Conservation (phyloP, 179 eudicot genomes). For the Monotropa hypopitys region DNA sequence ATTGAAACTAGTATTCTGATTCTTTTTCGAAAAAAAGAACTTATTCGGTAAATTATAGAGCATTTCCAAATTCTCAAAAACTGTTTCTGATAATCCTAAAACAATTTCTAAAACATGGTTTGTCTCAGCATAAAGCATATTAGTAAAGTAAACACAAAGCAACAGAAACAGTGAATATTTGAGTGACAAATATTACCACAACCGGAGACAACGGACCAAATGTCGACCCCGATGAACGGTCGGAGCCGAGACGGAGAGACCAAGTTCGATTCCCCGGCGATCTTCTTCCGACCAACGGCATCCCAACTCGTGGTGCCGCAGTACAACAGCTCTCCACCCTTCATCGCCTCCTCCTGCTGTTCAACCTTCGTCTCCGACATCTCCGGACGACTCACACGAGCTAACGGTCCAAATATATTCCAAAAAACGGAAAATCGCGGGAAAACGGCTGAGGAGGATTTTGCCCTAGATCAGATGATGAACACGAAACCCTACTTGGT, state of each 20-base stretch:
- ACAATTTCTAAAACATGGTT: neutral
- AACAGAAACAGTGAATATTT: neutral
- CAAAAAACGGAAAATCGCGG: conserved; percentile 3
- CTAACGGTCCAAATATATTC: conserved; percentile 7
- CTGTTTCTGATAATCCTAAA: neutral
- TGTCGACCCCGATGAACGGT: conserved; percentile 73
- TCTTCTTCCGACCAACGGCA: conserved; percentile 53
- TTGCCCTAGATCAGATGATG: conserved; percentile 33
- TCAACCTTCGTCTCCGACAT: conserved; percentile 46
- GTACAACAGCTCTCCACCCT: conserved; percentile 74
- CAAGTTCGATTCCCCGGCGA: conserved; percentile 41
- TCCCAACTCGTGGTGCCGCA: conserved; percentile 87
- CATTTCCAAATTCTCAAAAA: neutral
- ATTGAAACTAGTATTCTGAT: neutral
- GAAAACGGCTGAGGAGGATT: conserved; percentile 30
- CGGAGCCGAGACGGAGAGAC: conserved; percentile 72
- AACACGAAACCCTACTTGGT: conserved; percentile 7
- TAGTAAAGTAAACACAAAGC: neutral
- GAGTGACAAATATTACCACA: conserved; percentile 33
- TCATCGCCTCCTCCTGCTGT: conserved; percentile 34
- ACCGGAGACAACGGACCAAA: conserved; percentile 71
- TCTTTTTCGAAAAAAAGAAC: neutral
- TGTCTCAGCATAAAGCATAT: neutral
- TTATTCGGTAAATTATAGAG: neutral
- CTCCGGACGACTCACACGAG: conserved; percentile 19